Base-by-base conservation (phyloP, 192 early-diverging fungal genomes). In the Chytriomyces hyalinus region DNA sequence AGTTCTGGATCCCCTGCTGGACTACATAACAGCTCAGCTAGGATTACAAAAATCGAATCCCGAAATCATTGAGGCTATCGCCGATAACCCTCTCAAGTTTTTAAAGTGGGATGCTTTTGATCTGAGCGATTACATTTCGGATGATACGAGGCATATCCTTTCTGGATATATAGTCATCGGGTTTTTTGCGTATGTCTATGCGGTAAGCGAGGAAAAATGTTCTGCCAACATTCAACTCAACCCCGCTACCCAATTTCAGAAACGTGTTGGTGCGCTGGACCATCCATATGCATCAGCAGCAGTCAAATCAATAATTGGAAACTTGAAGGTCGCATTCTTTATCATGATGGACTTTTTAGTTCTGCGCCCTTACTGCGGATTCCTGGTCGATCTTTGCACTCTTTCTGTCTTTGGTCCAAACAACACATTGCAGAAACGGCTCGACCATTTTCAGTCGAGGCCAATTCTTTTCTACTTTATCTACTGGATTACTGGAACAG, bases 401-500 rank as follows among this genome's bases (percentile, higher is more conserved):
- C 20, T 20, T 20, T 20, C 53, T n/a, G 53, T 57, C 53, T 57
- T 57, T 57, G 53, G 53, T n/a, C 53, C 53, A 57, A 20, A 20
- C 15, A 57, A 20, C 20, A n/a, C 53, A 57, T 13, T 57, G 53
- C 20, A 13, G 15, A 13, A 57, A 20, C 53, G 13, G 20, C 5
- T 57, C 3, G 20, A 57, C 20, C 36, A 36, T 36, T 36, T 36
- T 36, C 53, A 20, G 20, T 57, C 53, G 3, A 13, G 53, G 2
- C 53, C 53, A n/a, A 1, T 57, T n/a, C 53, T 57, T 20, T n/a
- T n/a, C 13, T 57, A 57, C 20, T 13, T 13, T 13, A 13, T 57
- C 53, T 57, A 57, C 53, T 57, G 53, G 53, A 13, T 57, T 13
- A 57, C 53, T 57, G 53, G 53, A 57, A 57, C 53, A n/a, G 53